Evolutionary conservation across 768 basidiomycete genomes (phyloP), one percentile per base, ranked within the genome.

Genomic region (Xanthoconium purpureum): DNA sequence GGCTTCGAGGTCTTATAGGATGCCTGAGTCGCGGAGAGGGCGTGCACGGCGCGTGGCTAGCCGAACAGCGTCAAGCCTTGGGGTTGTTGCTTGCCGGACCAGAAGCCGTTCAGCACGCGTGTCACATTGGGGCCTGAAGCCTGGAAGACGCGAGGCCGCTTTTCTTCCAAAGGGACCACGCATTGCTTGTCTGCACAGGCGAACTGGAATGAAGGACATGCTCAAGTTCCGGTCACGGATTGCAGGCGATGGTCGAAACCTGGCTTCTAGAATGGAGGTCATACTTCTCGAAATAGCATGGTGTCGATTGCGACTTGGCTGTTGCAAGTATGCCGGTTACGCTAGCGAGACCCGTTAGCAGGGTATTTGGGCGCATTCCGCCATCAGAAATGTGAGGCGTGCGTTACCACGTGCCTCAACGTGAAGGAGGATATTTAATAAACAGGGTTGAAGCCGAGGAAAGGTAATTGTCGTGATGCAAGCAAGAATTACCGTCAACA

Each of bases 101-200:
- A 67, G 61, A 70, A 58, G 60, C 54, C 59, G 15, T 56, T 44
- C 42, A 18, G 35, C 65, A 66, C 58, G 60, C 55, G 57, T 58
- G 59, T 64, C 62, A 71, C 62, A 60, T 58, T 61, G 50, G 60
- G 46, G 44, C 57, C 49, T 62, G 61, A 60, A 42, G 68, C 50
- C 68, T 69, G 70, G 70, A 61, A 56, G 57, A 66, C 69, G 69
- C 52, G 64, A 71, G 69, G 69, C 69, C 70, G 66, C 68, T 59
- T 63, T 64, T 60, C 63, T 67, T 68, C 59, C 58, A 64, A 55
- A 58, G 63, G 56, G 62, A 64, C 50, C 56, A 50, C 37, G 56
- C 67, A 68, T 63, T 61, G 66, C 63, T 56, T 64, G 59, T 54
- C 33, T 59, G 65, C 65, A 66, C 66, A 68, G 66, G 67, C 63